Percentiles rank a stretch among this genome's conserved stretches.
Evolutionary conservation across 2,329 filamentous ascomycete species (phyloP).

Genomic region (Remersonia thermophila): DNA sequence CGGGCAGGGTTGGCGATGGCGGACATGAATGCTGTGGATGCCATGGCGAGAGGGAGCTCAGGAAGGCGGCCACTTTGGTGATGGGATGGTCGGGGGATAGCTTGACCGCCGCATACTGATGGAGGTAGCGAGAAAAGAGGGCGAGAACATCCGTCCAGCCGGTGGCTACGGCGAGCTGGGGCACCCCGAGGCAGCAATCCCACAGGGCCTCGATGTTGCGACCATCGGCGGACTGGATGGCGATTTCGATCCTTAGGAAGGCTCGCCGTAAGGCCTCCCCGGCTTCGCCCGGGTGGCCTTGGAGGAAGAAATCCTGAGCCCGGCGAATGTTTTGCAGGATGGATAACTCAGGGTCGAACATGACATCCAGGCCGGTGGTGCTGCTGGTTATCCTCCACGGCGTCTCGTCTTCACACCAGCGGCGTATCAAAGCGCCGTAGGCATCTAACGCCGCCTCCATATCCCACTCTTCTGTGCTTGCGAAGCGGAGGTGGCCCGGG

Average conservation of each 20-base stretch:
- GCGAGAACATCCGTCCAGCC: slow-evolving; percentile 13
- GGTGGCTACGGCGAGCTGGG: slow-evolving; percentile 12
- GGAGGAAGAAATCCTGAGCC: slow-evolving; percentile 11
- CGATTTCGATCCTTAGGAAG: slow-evolving; percentile 14
- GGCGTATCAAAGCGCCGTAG: slow-evolving; percentile 12
- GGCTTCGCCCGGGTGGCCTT: slow-evolving; percentile 2
- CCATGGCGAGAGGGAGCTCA: slow-evolving; percentile 3
- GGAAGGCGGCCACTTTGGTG: slow-evolving; percentile 5
- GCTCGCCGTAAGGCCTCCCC: slow-evolving; percentile 12
- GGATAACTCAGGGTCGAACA: slow-evolving; percentile 3
- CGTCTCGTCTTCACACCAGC: slow-evolving; percentile 12
- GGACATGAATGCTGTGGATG: too few species aligned
- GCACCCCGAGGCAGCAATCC: slow-evolving; percentile 18
- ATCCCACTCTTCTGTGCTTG: slow-evolving; percentile 6
- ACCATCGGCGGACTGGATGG: slow-evolving; percentile 1
- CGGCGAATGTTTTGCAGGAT: slow-evolving; percentile 15
- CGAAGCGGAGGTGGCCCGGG: slow-evolving; percentile 3
- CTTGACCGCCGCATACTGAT: slow-evolving; percentile 11
- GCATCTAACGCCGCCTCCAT: slow-evolving; percentile 12
- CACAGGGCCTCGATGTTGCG: slow-evolving; percentile 16
- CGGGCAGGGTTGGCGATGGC: too few species aligned
- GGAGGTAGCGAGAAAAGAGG: slow-evolving; percentile 14
- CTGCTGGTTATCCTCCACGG: slow-evolving; percentile 8
- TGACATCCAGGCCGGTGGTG: neutral
- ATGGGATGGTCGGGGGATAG: slow-evolving; percentile 9